Conservation (phyloP, 2,329 filamentous ascomycete genomes). For the Cercospora beticola region DNA sequence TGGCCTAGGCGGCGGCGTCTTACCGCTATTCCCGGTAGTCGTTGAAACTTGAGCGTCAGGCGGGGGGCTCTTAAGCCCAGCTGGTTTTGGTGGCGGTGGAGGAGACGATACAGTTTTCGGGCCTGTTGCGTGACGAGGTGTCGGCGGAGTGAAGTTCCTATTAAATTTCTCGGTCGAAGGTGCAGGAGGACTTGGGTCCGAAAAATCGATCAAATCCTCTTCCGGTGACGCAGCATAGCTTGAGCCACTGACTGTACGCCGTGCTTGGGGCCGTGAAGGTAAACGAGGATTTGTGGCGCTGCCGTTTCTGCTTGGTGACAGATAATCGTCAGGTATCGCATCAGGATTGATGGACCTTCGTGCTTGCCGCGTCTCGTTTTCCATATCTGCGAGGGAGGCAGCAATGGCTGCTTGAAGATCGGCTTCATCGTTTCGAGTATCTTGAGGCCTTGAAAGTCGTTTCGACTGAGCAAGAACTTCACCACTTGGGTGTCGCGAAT, state of each 20-base stretch:
- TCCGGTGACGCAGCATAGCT: conserved; percentile 26
- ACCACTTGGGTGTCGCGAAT: conserved; percentile 34
- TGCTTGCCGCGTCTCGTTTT: conserved; percentile 39
- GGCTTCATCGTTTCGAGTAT: conserved; percentile 48
- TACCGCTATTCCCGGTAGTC: conserved; percentile 18
- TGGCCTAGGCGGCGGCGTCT: conserved; percentile 39
- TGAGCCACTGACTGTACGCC: background rate
- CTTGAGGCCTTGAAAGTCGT: conserved; percentile 34
- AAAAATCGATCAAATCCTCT: conserved; percentile 50
- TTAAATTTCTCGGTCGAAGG: conserved; percentile 28
- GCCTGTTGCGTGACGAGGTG: background rate
- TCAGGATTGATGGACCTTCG: conserved; percentile 41
- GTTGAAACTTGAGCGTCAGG: conserved; percentile 27
- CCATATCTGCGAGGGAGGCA: conserved; percentile 48
- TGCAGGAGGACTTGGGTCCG: conserved; percentile 38
- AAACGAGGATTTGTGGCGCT: conserved; percentile 4
- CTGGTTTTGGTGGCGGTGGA: conserved; percentile 39
- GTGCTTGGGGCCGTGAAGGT: background rate
- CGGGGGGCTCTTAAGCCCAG: conserved; percentile 43
- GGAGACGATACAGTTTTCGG: conserved; percentile 30
- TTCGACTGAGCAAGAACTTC: conserved; percentile 37
- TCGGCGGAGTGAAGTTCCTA: conserved; percentile 6
- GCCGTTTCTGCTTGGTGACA: conserved; percentile 1
- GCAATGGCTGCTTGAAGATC: conserved; percentile 50
- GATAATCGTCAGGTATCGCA: conserved; percentile 24